These are phyloP conservation scores for Rhizoctonia solani DNA, from an alignment of 1,284 basidiomycete genomes.

Conservation along the genomic window DNA sequence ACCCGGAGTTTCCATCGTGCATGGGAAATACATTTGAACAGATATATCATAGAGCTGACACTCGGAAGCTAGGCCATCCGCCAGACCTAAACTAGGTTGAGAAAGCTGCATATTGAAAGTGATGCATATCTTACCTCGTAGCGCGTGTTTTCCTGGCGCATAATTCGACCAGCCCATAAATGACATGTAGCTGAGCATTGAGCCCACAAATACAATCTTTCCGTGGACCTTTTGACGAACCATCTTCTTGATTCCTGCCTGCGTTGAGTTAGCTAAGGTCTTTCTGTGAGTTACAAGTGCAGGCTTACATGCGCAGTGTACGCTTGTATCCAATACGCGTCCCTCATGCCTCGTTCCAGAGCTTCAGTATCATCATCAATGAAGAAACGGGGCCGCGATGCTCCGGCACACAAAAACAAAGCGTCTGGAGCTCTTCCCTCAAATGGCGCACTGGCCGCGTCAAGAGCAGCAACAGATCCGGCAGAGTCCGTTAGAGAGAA, in stretches of 20 bases:
- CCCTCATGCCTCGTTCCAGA: conserved; percentile 63
- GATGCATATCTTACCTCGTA: conserved; percentile 65
- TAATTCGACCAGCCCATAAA: conserved; percentile 87
- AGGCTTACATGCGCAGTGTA: conserved; percentile 74
- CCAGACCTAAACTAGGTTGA: conserved; percentile 59
- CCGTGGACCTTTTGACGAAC: conserved; percentile 57
- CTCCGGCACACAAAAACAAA: conserved; percentile 79
- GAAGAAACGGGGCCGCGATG: conserved; percentile 69
- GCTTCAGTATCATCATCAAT: conserved; percentile 66
- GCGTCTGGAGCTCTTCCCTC: conserved; percentile 67
- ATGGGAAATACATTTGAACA: conserved; percentile 87
- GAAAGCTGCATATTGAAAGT: background rate
- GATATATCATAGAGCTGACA: conserved; percentile 77
- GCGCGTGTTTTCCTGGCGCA: conserved; percentile 85
- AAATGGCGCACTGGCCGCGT: conserved; percentile 59
- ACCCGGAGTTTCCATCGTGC: conserved; percentile 83
- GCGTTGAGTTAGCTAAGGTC: conserved; percentile 9
- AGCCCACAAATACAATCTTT: conserved; percentile 72
- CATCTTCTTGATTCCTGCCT: conserved; percentile 78
- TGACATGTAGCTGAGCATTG: conserved; percentile 79
- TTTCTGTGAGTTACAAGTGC: background rate
- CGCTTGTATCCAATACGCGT: conserved; percentile 71
- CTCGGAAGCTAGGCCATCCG: conserved; percentile 85
- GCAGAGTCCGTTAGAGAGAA: conserved; percentile 59
- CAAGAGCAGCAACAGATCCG: conserved; percentile 61